Evolutionary conservation across 2,329 filamentous ascomycete species (phyloP), one percentile per base, ranked within the genome.

Genomic region (Hansfordia pulvinata): DNA sequence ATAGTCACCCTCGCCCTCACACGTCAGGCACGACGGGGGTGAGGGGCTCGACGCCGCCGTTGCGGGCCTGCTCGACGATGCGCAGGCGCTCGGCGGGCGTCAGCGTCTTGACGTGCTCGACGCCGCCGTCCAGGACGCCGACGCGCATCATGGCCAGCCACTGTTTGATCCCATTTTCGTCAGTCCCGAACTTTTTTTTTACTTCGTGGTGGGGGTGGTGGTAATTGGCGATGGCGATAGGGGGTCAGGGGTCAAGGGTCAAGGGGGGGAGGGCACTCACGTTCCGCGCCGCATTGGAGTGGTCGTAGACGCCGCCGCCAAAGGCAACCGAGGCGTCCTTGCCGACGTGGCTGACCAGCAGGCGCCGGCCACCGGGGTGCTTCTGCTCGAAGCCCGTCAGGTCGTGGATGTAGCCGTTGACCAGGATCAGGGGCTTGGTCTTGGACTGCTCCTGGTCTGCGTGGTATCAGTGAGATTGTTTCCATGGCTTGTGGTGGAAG

Each of bases 101-200:
- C 14, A 24, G 6, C 10, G 16, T 16, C 9, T 24, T 24, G 23
- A 24, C 13, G 11, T 24, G 23, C 23, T 24, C 23, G 8, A 24
- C 23, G 13, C 23, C 23, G 13, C 23, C 23, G 11, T 24, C 23
- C 10, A 24, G 23, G 10, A 24, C 14, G 13, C 23, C 23, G 14
- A 24, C 23, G 14, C 23, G 23, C 23, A 24, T 24, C 23, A 24
- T 24, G 13, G 23, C 23, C n/a, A 24, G 23, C 23, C 16, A 16
- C 23, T 24, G 23, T n/a, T n/a, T n/a, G n/a, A n/a, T n/a, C n/a
- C n/a, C n/a, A n/a, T n/a, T n/a, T n/a, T n/a, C n/a, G n/a, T n/a
- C n/a, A n/a, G n/a, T n/a, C n/a, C n/a, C n/a, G n/a, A n/a, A n/a
- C n/a, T n/a, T n/a, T n/a, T n/a, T n/a, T n/a, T n/a, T n/a, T n/a